Base-by-base conservation (phyloP, 495 filamentous ascomycete species). In the Lichenothelia convexa region DNA sequence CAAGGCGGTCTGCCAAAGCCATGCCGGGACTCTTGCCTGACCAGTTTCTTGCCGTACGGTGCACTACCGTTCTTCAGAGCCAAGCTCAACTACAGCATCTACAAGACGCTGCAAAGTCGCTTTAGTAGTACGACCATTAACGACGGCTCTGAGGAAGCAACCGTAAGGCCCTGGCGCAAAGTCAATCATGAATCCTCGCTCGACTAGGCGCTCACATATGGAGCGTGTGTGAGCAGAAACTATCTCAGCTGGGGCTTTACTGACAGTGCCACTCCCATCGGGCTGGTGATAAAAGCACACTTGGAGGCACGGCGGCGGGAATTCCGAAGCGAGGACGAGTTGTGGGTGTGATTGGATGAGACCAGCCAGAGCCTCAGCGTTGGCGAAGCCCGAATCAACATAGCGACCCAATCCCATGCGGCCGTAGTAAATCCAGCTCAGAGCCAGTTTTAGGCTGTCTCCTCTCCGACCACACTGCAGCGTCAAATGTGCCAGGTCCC, bases 401-500 rank as follows among this genome's bases (percentile, higher is more conserved):
- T 76, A 72, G 12, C 27, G 39, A 12, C 19, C 41, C 38, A 45
- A 58, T 11, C 75, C 72, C 6, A 58, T 39, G 17, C 56, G 64
- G 11, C 89, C 87, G 60, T 94, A 80, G 63, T 92, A 93, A 31
- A 77, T 71, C 81, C 87, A 93, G 21, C 70, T 62, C 6, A 97
- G 64, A 31, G 80, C 82, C 23, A 97, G 62, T 52, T 94, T 97
- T 21, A 97, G 62, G 13, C 65, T 69, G 54, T 94, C 89, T 32
- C 76, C 86, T 19, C 79, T 67, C 0, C 89, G 71, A 1, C 87
- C 87, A 54, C 87, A 94, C 54, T 93, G 87, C 29, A 92, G 74
- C 6, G 83, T 93, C 45, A 94, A 60, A 44, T 93, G 84, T 16
- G 83, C 87, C n/a, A 97, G 64, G 50, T 94, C 87, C 75, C 78